A percentile compares a stretch with the other conserved stretches of the same genome.
phyloP scores from a whole-genome alignment of 1,284 basidiomycete genomes.

The Ustilago tritici region DNA sequence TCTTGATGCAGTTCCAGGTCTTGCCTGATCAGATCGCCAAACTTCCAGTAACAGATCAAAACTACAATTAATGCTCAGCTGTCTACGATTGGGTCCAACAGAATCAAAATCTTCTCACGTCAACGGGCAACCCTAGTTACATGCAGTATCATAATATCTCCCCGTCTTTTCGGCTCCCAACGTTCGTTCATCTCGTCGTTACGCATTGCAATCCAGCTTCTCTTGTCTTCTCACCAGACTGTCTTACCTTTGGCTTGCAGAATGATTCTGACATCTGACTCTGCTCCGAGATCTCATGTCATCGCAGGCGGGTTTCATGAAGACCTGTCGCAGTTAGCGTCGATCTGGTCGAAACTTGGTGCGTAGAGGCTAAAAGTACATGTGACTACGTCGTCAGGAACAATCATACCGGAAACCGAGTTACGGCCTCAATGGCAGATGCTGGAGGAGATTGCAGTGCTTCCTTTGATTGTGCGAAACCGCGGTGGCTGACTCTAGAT shows the following conservation, averaged over 20 bases:
- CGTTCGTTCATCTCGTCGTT: background rate
- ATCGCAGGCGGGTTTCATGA: no score
- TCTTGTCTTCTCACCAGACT: background rate
- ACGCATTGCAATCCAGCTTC: background rate
- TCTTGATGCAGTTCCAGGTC: slow-evolving; percentile 55
- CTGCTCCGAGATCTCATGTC: no score
- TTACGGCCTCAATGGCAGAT: no score
- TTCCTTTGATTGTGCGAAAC: no score
- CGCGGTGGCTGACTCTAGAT: background rate
- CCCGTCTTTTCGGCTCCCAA: background rate
- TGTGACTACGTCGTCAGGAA: background rate
- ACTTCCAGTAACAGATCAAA: slow-evolving; percentile 17
- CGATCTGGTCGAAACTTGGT: background rate
- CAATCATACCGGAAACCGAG: no score
- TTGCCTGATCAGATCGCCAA: slow-evolving; percentile 33
- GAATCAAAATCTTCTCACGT: slow-evolving; percentile 30
- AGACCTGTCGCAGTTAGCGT: no score
- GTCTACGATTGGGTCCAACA: slow-evolving; percentile 36
- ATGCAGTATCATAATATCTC: slow-evolving; percentile 10
- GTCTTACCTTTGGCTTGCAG: background rate
- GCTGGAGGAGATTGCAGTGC: no score
- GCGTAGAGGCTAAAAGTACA: background rate
- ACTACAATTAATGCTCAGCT: slow-evolving; percentile 33
- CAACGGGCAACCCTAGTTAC: slow-evolving; percentile 24
- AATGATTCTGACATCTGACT: no score